phyloP scores from a whole-genome alignment of 2,329 filamentous ascomycete species.

The Thielaviopsis euricoi region DNA sequence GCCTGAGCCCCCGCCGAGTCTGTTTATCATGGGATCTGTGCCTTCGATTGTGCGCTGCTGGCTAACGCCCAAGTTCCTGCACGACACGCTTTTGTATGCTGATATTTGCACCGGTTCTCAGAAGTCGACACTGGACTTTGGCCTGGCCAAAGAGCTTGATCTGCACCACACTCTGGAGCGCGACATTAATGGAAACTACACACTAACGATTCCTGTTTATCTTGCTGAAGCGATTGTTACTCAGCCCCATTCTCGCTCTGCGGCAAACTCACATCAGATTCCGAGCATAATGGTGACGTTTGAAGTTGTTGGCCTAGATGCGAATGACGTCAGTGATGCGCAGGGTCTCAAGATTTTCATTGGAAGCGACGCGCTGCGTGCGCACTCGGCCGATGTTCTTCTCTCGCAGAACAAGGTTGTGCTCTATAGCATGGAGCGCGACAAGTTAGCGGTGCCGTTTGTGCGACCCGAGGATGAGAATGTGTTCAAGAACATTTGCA shows the following conservation, averaged over 20 bases:
- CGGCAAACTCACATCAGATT: slow-evolving; percentile 52
- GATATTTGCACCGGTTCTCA: slow-evolving; percentile 86
- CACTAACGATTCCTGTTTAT: slow-evolving; percentile 67
- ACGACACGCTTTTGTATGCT: slow-evolving; percentile 76
- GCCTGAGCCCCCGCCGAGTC: slow-evolving; percentile 61
- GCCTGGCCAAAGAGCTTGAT: slow-evolving; percentile 58
- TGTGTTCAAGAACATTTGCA: slow-evolving; percentile 61
- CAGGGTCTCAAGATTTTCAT: slow-evolving; percentile 61
- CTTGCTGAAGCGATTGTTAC: slow-evolving; percentile 79
- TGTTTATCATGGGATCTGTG: slow-evolving; percentile 74
- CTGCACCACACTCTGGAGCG: slow-evolving; percentile 49
- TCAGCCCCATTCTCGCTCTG: slow-evolving; percentile 54
- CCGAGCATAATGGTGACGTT: slow-evolving; percentile 71
- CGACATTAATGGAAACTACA: slow-evolving; percentile 47
- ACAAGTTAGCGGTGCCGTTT: slow-evolving; percentile 78
- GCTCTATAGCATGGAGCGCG: slow-evolving; percentile 70
- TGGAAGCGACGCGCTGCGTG: slow-evolving; percentile 72
- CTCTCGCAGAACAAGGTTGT: slow-evolving; percentile 86
- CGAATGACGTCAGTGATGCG: slow-evolving; percentile 22
- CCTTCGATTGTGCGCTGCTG: slow-evolving; percentile 93
- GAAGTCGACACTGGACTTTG: slow-evolving; percentile 63
- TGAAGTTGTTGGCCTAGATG: slow-evolving; percentile 46
- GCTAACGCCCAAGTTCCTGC: slow-evolving; percentile 80
- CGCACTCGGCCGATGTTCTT: slow-evolving; percentile 77
- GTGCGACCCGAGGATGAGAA: slow-evolving; percentile 80